Percentiles rank a stretch among this genome's conserved stretches.
Evolutionary conservation across 371 early-diverging fungal genomes (phyloP).

Genomic region (Mucor mucedo): DNA sequence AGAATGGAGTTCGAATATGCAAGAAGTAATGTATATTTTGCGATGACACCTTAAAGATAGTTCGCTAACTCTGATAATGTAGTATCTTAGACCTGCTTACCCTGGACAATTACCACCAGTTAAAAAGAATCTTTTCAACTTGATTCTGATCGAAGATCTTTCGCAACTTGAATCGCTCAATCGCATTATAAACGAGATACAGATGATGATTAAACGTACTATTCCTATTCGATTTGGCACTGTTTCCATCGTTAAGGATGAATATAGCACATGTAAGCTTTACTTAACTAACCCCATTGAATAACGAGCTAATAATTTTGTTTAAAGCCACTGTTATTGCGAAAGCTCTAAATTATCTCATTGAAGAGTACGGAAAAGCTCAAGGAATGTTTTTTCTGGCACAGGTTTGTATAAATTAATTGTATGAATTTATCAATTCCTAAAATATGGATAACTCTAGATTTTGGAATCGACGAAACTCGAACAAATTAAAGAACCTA

Average conservation of each 20-base stretch:
- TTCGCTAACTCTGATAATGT: not conserved
- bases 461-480: conserved; percentile 6
- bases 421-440: no score
- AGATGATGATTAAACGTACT: conserved; percentile 63
- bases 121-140: conserved; percentile 71
- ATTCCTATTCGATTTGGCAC: conserved; percentile 88
- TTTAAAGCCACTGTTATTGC: conserved; percentile 51
- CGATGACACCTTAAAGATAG: not conserved
- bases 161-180: conserved; percentile 52
- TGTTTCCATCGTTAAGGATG: conserved; percentile 62
- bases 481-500: conserved; percentile 9
- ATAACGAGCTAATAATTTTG: not conserved
- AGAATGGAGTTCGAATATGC: conserved; percentile 65
- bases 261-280: conserved; percentile 34
- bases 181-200: conserved; percentile 57
- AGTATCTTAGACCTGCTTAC: conserved; percentile 60
- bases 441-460: not conserved
- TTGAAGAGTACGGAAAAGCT: conserved; percentile 34
- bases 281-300: not conserved
- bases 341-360: conserved; percentile 46
- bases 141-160: conserved; percentile 74
- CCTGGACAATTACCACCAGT: conserved; percentile 79
- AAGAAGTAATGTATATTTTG: conserved; percentile 41
- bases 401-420: no score
- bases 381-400: conserved; percentile 43